Evolutionary conservation across 2,329 filamentous ascomycete genomes (phyloP).

Genomic region (Rhexocercosporidium sp.): DNA sequence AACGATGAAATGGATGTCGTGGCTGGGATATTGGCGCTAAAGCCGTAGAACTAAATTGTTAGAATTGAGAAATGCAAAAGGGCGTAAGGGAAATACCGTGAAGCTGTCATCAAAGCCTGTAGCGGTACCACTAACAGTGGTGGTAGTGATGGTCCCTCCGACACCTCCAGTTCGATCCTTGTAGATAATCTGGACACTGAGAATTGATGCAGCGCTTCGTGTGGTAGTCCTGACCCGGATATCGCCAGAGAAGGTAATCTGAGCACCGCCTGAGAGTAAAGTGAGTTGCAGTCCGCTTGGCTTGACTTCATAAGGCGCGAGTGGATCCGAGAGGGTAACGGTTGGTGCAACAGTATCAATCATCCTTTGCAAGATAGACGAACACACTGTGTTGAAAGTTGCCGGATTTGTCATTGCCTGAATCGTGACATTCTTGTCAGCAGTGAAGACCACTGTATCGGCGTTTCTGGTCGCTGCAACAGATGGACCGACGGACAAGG

Average conservation of each 20-base stretch:
- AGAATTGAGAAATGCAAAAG: not conserved
- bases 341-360: constrained; percentile 62
- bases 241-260: constrained; percentile 56
- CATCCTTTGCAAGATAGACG: constrained; percentile 61
- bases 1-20: constrained; percentile 67
- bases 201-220: constrained; percentile 48
- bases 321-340: constrained; percentile 56
- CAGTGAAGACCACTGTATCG: constrained; percentile 60
- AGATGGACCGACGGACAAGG: constrained; percentile 59
- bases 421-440: constrained; percentile 62
- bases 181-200: constrained; percentile 58
- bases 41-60: constrained; percentile 37
- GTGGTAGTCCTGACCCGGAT: constrained; percentile 62
- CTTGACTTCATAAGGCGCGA: constrained; percentile 64
- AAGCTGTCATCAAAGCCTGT: constrained; percentile 67
- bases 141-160: constrained; percentile 52
- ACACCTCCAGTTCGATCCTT: constrained; percentile 57
- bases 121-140: constrained; percentile 53
- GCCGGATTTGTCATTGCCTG: constrained; percentile 50
- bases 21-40: constrained; percentile 54
- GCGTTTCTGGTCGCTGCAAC: constrained; percentile 50
- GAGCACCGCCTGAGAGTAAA: constrained; percentile 53
- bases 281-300: constrained; percentile 62
- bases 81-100: constrained; percentile 51
- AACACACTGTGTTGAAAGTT: constrained; percentile 55